Conservation (phyloP, 495 filamentous ascomycete species). For the Aspergillus indologenus region DNA sequence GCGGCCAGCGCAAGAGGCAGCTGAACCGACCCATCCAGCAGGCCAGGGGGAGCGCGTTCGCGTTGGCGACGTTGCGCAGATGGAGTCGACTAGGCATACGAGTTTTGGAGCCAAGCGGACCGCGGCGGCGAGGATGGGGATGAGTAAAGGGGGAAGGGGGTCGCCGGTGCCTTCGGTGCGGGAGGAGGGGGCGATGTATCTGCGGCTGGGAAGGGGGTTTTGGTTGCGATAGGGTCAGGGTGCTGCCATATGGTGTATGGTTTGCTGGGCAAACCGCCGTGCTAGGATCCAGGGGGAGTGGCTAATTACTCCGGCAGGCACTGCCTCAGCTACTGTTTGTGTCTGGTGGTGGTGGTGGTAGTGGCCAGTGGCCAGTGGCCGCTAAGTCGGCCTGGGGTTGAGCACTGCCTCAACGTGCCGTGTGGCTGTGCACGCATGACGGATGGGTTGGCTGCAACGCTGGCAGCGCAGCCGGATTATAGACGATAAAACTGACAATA, state of each 20-base stretch:
- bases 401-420: not conserved
- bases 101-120: conserved; percentile 10
- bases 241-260: not conserved
- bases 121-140: conserved; percentile 21
- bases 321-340: conserved; percentile 5
- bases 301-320: conserved; percentile 5
- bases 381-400: too few relatives aligned
- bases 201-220: conserved; percentile 36
- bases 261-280: conserved; percentile 1
- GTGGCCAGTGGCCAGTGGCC: too few relatives aligned
- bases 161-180: conserved; percentile 25
- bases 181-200: conserved; percentile 34
- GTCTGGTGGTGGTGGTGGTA: too few relatives aligned
- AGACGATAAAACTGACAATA: too few relatives aligned
- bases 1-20: conserved; percentile 7
- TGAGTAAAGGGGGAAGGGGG: conserved; percentile 24
- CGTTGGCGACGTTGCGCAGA: conserved; percentile 17
- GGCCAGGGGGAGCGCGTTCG: not conserved
- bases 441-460: too few relatives aligned
- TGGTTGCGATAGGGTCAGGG: conserved; percentile 32
- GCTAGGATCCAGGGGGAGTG: too few relatives aligned
- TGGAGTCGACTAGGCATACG: conserved; percentile 13
- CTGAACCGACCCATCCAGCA: not conserved
- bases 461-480: too few relatives aligned
- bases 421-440: too few relatives aligned